These are phyloP conservation scores for Annona squamosa DNA, from an alignment of 164 flowering plant species.

Conservation along the genomic window DNA sequence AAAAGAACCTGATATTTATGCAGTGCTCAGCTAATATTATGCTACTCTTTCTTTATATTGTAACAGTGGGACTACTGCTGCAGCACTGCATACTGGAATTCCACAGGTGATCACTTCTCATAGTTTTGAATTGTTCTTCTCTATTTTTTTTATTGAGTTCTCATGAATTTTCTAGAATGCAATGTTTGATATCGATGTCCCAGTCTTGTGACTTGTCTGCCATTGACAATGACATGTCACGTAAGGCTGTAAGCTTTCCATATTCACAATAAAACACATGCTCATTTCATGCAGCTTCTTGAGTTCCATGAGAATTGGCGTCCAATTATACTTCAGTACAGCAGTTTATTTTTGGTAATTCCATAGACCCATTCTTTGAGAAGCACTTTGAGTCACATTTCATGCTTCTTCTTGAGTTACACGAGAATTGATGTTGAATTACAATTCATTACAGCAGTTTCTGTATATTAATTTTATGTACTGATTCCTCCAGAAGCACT, in stretches of 20 bases:
- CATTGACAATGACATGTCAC: neutral
- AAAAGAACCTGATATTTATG: neutral
- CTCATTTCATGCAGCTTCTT: neutral
- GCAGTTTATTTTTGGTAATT: neutral
- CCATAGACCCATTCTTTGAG: neutral
- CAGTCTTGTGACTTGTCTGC: neutral
- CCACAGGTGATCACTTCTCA: constrained; percentile 57
- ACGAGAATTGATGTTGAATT: too few species aligned
- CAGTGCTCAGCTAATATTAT: neutral
- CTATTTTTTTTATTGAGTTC: neutral
- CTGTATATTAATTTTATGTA: too few species aligned
- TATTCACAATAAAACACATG: neutral
- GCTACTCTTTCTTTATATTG: constrained; percentile 4
- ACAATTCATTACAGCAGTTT: too few species aligned
- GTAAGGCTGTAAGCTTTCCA: neutral
- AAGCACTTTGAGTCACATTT: too few species aligned
- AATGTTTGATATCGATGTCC: neutral
- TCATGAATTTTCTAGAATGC: neutral
- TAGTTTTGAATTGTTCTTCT: neutral
- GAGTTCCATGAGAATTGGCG: neutral
- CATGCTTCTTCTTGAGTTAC: too few species aligned
- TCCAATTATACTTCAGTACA: neutral
- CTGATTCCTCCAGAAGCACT: too few species aligned
- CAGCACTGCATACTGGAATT: constrained; percentile 76
- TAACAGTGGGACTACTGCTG: constrained; percentile 87